A percentile compares a stretch with the other conserved stretches of the same genome.
Evolutionary conservation across 352 stramenopile genomes (phyloP).

Genomic region (Phytophthora cryptogea): DNA sequence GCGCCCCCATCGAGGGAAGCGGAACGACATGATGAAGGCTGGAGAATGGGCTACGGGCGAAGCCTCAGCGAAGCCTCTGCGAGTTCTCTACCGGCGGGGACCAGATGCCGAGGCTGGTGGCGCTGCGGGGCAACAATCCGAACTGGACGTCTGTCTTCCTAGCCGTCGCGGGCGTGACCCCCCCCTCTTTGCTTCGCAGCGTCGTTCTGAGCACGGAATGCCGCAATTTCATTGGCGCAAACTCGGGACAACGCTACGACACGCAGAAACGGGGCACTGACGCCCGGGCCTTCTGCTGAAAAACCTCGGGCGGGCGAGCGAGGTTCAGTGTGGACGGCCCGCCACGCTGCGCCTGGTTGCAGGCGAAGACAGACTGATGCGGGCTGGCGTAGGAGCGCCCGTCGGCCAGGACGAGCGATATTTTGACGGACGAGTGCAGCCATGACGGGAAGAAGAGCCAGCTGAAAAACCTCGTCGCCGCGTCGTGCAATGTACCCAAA

Average conservation of each 20-base stretch:
- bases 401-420: not conserved
- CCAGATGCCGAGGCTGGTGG: constrained; percentile 4
- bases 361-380: not conserved
- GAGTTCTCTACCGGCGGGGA: no score
- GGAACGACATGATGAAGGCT: constrained; percentile 56
- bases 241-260: constrained; percentile 20
- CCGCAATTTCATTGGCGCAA: constrained; percentile 31
- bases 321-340: no score
- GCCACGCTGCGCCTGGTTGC: not conserved
- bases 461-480: constrained; percentile 8
- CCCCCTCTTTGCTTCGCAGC: constrained; percentile 8
- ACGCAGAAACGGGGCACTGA: constrained; percentile 12
- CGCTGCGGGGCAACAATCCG: constrained; percentile 41
- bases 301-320: constrained; percentile 1
- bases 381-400: not conserved
- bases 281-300: constrained; percentile 10
- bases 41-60: no score
- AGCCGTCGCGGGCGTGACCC: constrained; percentile 19
- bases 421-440: not conserved
- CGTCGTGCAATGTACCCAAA: constrained; percentile 7
- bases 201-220: constrained; percentile 16
- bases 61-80: not conserved
- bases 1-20: constrained; percentile 70
- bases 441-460: constrained; percentile 8
- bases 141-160: constrained; percentile 44